Evolutionary conservation across 805 yeast species (phyloP).

Genomic region (Alloascoidea hylecoeti): DNA sequence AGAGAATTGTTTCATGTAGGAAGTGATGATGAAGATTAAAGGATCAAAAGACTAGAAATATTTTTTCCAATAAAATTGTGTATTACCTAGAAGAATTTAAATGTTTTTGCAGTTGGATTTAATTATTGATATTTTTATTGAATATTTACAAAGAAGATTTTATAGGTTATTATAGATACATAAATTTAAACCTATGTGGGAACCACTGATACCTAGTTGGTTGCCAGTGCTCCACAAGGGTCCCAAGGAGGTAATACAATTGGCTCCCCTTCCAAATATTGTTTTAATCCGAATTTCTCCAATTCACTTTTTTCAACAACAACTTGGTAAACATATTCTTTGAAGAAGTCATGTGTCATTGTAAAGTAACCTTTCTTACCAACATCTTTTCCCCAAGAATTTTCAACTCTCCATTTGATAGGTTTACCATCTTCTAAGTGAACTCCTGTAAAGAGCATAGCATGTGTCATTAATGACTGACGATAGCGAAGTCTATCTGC

Average conservation of each 20-base stretch:
- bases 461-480: slow-evolving; percentile 78
- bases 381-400: slow-evolving; percentile 61
- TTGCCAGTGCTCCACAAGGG: slow-evolving; percentile 74
- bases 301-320: slow-evolving; percentile 43
- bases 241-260: slow-evolving; percentile 60
- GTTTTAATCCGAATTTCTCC: slow-evolving; percentile 21
- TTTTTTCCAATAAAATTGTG: too few species aligned
- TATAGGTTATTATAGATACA: too few species aligned
- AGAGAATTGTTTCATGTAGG: too few species aligned
- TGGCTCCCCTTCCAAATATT: slow-evolving; percentile 29
- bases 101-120: too few species aligned
- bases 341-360: slow-evolving; percentile 63
- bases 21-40: too few species aligned
- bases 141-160: too few species aligned
- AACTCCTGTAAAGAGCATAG: slow-evolving; percentile 76
- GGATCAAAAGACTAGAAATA: too few species aligned
- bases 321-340: slow-evolving; percentile 62
- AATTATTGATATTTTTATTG: too few species aligned
- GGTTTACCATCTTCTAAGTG: slow-evolving; percentile 59
- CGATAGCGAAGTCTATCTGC: slow-evolving; percentile 57
- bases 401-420: slow-evolving; percentile 58
- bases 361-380: slow-evolving; percentile 58
- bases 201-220: too few species aligned
- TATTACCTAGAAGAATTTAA: too few species aligned
- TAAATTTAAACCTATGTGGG: too few species aligned